A percentile compares a stretch with the other conserved stretches of the same genome.
Conservation (phyloP, 1,139 yeast genomes). For the Trichomonascaceae sp. region DNA sequence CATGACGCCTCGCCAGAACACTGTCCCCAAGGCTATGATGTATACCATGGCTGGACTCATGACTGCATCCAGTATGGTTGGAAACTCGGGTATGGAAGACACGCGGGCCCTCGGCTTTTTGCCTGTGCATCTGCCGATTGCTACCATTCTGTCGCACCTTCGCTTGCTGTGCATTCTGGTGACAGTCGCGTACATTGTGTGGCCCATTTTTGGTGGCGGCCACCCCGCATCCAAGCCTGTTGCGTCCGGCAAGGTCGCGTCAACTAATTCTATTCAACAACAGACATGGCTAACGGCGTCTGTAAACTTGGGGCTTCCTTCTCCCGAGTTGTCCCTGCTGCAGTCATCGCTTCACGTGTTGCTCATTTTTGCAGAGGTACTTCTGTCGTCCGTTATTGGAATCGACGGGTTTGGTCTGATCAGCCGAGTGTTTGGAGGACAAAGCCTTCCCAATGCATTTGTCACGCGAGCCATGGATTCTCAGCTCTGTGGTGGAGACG, state of each 20-base stretch:
- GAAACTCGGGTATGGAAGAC: conserved; percentile 13
- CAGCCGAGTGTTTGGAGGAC: conserved; percentile 3
- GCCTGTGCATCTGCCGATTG: conserved; percentile 5
- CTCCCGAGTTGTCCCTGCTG: conserved; percentile 5
- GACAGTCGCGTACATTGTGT: conserved; percentile 18
- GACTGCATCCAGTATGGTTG: conserved; percentile 23
- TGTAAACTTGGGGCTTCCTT: conserved; percentile 13
- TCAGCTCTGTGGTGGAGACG: conserved; percentile 29
- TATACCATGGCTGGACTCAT: conserved; percentile 29
- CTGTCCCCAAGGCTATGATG: conserved; percentile 23
- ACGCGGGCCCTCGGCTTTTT: conserved; percentile 18
- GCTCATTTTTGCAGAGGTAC: conserved; percentile 8
- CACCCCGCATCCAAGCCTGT: not conserved
- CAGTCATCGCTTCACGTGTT: conserved; percentile 1
- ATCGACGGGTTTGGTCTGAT: conserved; percentile 9
- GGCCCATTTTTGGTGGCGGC: conserved; percentile 10
- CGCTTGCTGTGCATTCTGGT: conserved; percentile 21
- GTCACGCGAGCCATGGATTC: conserved; percentile 24
- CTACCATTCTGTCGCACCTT: conserved; percentile 11
- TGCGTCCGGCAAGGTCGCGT: not conserved
- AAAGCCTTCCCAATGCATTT: conserved; percentile 6
- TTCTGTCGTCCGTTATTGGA: conserved; percentile 10
- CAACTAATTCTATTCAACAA: conserved; percentile 7
- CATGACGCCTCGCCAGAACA: conserved; percentile 2
- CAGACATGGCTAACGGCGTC: conserved; percentile 21